Evolutionary conservation across 768 basidiomycete species (phyloP).

Genomic region (Pleurotus salmoneostramineus): DNA sequence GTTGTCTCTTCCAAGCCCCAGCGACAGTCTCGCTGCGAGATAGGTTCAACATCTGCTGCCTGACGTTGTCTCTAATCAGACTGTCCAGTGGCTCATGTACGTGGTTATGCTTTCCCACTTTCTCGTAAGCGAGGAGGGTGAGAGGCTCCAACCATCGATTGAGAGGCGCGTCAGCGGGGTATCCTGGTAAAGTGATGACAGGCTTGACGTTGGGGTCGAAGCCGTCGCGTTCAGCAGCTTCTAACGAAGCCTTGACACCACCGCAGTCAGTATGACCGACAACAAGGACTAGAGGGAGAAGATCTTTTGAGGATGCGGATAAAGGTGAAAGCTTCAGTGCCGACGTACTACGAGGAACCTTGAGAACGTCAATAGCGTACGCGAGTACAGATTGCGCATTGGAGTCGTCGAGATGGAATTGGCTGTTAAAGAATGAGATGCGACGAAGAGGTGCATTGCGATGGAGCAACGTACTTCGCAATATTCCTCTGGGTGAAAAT

Average conservation of each 20-base stretch:
- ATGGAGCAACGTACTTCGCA: constrained; percentile 59
- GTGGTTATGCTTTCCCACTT: neutral
- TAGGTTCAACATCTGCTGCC: neutral
- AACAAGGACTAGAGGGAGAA: constrained; percentile 53
- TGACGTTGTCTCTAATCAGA: neutral
- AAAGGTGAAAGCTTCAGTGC: too few species aligned
- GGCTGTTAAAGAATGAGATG: neutral
- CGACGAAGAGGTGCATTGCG: neutral
- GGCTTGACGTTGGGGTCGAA: neutral
- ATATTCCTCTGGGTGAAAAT: constrained; percentile 86
- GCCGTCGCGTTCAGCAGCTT: too few species aligned
- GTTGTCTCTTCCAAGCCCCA: neutral
- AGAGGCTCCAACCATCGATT: constrained; percentile 73
- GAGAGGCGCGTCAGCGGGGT: constrained; percentile 44
- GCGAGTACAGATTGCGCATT: constrained; percentile 68
- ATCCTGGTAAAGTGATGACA: constrained; percentile 14
- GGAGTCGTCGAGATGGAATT: constrained; percentile 42
- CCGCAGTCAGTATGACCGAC: constrained; percentile 86
- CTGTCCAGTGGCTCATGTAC: neutral
- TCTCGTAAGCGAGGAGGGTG: constrained; percentile 36
- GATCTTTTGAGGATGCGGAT: constrained; percentile 5
- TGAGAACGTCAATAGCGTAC: constrained; percentile 68
- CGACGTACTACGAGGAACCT: constrained; percentile 77
- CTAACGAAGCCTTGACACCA: constrained; percentile 48
- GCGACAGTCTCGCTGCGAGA: neutral